phyloP scores from a whole-genome alignment of 331 rosid genomes.

The Malus hybrid region DNA sequence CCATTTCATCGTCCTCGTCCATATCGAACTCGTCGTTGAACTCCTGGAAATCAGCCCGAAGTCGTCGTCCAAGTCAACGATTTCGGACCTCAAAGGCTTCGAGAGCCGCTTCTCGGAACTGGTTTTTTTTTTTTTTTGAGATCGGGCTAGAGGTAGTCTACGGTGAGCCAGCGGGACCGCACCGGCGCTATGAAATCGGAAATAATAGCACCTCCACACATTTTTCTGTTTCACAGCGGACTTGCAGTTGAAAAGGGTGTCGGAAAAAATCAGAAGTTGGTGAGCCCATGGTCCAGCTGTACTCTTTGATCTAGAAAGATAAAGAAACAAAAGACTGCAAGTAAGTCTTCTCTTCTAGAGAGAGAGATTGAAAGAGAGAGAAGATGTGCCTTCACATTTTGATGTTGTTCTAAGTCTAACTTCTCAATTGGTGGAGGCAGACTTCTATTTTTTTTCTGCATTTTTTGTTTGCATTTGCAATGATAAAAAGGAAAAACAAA shows the following conservation, averaged over 20 bases:
- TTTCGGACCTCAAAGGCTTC: slow-evolving; percentile 26
- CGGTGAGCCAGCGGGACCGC: slow-evolving; percentile 42
- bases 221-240: neutral
- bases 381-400: too few relatives aligned
- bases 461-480: too few relatives aligned
- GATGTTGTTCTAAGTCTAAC: too few relatives aligned
- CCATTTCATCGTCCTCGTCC: slow-evolving; percentile 40
- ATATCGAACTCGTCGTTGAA: slow-evolving; percentile 84
- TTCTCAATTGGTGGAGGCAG: too few relatives aligned
- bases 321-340: too few relatives aligned
- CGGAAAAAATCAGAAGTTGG: neutral
- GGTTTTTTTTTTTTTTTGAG: slow-evolving; percentile 29
- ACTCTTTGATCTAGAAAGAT: too few relatives aligned
- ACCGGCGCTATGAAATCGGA: slow-evolving; percentile 69
- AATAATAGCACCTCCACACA: slow-evolving; percentile 98
- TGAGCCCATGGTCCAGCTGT: too few relatives aligned
- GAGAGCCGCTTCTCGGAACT: slow-evolving; percentile 21
- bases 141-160: slow-evolving; percentile 62
- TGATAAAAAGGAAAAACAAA: too few relatives aligned
- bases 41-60: slow-evolving; percentile 76
- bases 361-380: too few relatives aligned
- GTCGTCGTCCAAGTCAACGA: slow-evolving; percentile 45
- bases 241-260: neutral
- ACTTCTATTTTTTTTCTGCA: too few relatives aligned
- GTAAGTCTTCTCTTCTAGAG: too few relatives aligned